Base-by-base conservation (phyloP, 2,329 filamentous ascomycete species). In the Cladophialophora yegresii region DNA sequence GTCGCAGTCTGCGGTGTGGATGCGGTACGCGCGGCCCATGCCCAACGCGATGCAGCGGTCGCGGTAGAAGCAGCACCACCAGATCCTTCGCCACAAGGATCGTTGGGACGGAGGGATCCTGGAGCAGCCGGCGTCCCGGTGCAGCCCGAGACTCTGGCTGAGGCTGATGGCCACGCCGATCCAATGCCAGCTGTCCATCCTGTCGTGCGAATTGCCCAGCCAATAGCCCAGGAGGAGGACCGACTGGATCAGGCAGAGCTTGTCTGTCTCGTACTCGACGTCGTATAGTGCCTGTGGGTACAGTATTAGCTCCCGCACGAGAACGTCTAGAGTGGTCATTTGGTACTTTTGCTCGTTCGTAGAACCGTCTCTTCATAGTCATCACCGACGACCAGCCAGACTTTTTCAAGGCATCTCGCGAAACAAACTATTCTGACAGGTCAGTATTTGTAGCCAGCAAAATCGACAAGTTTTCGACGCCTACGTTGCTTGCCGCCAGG, bases 111-210 rank as follows among this genome's bases (percentile, higher is more conserved):
- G 2, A 62, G 68, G 28, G 75, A 70, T 12, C 5, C 57, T 47
- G n/a, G 56, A 62, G 16, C 43, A 50, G n/a, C 54, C 58, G 0
- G 72, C 72, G 36, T 65, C 68, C 54, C 76, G 76, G 66, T 82
- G 78, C 0, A 82, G 71, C 0, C 80, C 80, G 1, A 80, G 72
- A 4, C 77, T 78, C 33, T 82, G 79, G 13, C 76, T 77, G 4
- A 81, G 72, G 30, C 73, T 75, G 58, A 81, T 77, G 10, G 79
- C 78, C n/a, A 78, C 73, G 20, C 79, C 78, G 2, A 75, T 77
- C 79, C 79, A 81, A 60, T 81, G 78, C 79, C 79, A 82, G 47
- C 61, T 63, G 47, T 58, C 61, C 32, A 43, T 55, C 23, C 32
- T 28, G 54, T 63, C 61, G 40, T 63, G 61, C 16, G 61, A 40